Evolutionary conservation across 768 basidiomycete genomes (phyloP), one percentile per base, ranked within the genome.

Genomic region (Lyophyllum shimeji): DNA sequence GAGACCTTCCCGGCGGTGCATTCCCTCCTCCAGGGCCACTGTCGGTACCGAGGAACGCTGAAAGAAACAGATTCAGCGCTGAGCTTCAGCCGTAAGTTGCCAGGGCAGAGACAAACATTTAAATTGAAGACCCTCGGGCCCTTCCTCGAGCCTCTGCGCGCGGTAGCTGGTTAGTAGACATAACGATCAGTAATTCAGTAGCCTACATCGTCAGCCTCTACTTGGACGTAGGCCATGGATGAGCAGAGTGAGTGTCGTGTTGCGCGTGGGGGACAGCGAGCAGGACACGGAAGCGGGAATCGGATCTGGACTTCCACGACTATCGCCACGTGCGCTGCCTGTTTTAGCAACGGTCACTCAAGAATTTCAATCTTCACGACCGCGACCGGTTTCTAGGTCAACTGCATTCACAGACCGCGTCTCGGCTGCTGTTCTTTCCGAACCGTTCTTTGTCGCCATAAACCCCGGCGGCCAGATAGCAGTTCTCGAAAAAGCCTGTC

Each of bases 181-280:
- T n/a, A 47, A 6, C 9, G 18, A n/a, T 34, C 7, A 7, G 33
- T 13, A 21, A 18, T 13, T 44, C n/a, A 23, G 17, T 9, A 15
- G 69, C 80, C 65, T 64, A 87, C 87, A 49, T 89, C 88, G 67
- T 89, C 87, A 25, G 81, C 75, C 57, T 88, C 86, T 55, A 89
- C 84, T 52, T 85, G 76, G 46, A 89, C 84, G 65, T 89, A 89
- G 51, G 87, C 84, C 87, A 89, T 88, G 50, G 49, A 29, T 8
- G 60, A 60, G 52, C 29, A 55, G 50, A 40, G 60, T 55, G 60
- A 29, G 43, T n/a, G 29, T 7, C 17, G 39, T 51, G 15, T 23
- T 39, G 48, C 47, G 20, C 20, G 49, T 43, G 25, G 24, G 23
- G 12, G 15, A 40, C 50, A 57, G 34, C 39, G 46, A 25, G 27